Conservation (phyloP, 2,329 filamentous ascomycete species). For the Xylariaceae sp. region DNA sequence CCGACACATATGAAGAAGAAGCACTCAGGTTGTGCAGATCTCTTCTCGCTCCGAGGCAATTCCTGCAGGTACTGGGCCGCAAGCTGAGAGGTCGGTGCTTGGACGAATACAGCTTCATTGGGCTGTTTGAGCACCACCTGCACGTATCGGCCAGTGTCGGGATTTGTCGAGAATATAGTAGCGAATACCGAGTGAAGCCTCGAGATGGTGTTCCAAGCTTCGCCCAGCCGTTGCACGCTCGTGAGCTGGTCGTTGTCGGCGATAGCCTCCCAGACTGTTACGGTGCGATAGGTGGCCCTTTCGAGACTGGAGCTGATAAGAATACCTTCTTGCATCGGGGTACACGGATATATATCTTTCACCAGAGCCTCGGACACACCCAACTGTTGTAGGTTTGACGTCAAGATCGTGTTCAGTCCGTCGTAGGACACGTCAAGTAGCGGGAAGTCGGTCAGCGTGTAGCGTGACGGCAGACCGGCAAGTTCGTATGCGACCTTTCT, state of each 20-base stretch:
- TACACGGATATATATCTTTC: slow-evolving; percentile 13
- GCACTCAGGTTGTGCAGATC: not conserved
- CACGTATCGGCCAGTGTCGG: not conserved
- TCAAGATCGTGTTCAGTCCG: not conserved
- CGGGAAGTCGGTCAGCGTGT: not conserved
- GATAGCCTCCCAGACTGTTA: slow-evolving; percentile 6
- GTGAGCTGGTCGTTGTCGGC: not conserved
- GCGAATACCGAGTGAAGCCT: slow-evolving; percentile 1
- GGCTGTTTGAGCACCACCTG: not conserved
- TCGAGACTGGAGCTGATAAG: slow-evolving; percentile 9
- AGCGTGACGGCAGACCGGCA: not conserved
- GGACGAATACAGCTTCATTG: not conserved
- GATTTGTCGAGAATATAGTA: not conserved
- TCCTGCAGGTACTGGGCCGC: not conserved
- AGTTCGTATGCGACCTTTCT: not conserved
- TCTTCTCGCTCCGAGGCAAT: not conserved
- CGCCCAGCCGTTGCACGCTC: not conserved
- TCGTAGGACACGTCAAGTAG: not conserved
- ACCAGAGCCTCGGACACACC: not conserved
- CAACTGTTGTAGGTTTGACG: not conserved
- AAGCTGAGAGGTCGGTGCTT: not conserved
- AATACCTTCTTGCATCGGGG: slow-evolving; percentile 17
- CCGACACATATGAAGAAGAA: not conserved
- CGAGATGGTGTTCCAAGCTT: not conserved
- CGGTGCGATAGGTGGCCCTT: slow-evolving; percentile 5